A percentile compares a stretch with the other conserved stretches of the same genome.
Evolutionary conservation across 2,329 filamentous ascomycete species (phyloP).

Genomic region (Aspergillus chevalieri): DNA sequence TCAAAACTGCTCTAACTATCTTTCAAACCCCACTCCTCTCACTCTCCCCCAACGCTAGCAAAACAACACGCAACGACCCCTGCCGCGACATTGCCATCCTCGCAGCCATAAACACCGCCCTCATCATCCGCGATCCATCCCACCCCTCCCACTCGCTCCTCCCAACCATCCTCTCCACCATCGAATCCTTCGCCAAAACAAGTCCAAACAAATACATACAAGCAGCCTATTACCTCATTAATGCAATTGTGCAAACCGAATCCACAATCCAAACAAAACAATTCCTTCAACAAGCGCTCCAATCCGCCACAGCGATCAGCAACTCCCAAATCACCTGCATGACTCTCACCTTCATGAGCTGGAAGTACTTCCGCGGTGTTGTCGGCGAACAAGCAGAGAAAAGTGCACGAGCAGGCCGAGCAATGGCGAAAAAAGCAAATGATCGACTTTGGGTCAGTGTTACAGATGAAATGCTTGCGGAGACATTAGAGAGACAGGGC

Average conservation of each 20-base stretch:
- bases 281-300: constrained; percentile 67
- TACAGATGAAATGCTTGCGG: constrained; percentile 69
- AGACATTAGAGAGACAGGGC: constrained; percentile 68
- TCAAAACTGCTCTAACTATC: constrained; percentile 60
- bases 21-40: constrained; percentile 60
- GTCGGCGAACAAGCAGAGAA: constrained; percentile 75
- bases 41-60: constrained; percentile 39
- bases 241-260: constrained; percentile 60
- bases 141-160: constrained; percentile 56
- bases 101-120: constrained; percentile 58
- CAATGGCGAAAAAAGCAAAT: constrained; percentile 63
- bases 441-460: constrained; percentile 75
- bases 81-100: constrained; percentile 62
- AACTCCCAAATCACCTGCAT: constrained; percentile 81
- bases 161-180: constrained; percentile 55
- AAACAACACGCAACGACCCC: constrained; percentile 42
- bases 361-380: constrained; percentile 72
- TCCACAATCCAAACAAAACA: constrained; percentile 73
- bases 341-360: constrained; percentile 77
- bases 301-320: constrained; percentile 59
- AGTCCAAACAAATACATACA: constrained; percentile 70
- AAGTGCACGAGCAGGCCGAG: constrained; percentile 63
- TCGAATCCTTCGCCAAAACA: constrained; percentile 61
- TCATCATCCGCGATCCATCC: constrained; percentile 62
- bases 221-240: constrained; percentile 70